Evolutionary conservation across 2,329 filamentous ascomycete species (phyloP).

Genomic region (Penicillium corylophilum): DNA sequence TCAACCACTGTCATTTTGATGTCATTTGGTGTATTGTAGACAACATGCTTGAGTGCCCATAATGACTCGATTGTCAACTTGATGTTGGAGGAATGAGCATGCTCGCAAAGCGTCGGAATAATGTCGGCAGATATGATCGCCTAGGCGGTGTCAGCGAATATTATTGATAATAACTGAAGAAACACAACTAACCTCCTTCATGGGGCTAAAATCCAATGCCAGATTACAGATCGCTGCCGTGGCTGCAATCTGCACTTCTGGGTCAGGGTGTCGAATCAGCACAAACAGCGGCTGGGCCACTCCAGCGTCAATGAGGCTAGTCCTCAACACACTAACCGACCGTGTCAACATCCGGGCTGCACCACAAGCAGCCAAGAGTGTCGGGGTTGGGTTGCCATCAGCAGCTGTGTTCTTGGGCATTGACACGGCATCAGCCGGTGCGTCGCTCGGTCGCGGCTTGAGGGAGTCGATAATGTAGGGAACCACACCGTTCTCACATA

Average conservation of each 20-base stretch:
- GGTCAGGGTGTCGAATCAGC: conserved; percentile 70
- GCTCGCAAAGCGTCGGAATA: conserved; percentile 73
- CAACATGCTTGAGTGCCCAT: conserved; percentile 91
- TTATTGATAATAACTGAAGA: neutral
- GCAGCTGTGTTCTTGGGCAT: conserved; percentile 42
- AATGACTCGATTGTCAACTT: conserved; percentile 79
- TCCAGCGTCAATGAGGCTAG: conserved; percentile 80
- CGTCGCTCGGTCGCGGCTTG: conserved; percentile 50
- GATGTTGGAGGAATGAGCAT: conserved; percentile 79
- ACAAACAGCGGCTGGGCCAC: conserved; percentile 74
- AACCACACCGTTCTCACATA: conserved; percentile 79
- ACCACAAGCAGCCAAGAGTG: conserved; percentile 82
- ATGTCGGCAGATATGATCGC: conserved; percentile 72
- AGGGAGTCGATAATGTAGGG: conserved; percentile 82
- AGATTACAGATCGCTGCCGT: conserved; percentile 83
- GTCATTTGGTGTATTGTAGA: conserved; percentile 68
- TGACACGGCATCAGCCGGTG: conserved; percentile 25
- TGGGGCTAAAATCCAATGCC: conserved; percentile 83
- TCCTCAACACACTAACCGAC: conserved; percentile 79
- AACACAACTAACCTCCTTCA: conserved; percentile 69
- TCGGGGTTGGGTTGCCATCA: conserved; percentile 74
- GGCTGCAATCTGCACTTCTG: conserved; percentile 81
- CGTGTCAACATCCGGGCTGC: conserved; percentile 77
- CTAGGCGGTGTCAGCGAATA: conserved; percentile 43
- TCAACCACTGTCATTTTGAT: conserved; percentile 76